Evolutionary conservation across 495 filamentous ascomycete species (phyloP), one percentile per base, ranked within the genome.

Genomic region (Neurospora cerealis): DNA sequence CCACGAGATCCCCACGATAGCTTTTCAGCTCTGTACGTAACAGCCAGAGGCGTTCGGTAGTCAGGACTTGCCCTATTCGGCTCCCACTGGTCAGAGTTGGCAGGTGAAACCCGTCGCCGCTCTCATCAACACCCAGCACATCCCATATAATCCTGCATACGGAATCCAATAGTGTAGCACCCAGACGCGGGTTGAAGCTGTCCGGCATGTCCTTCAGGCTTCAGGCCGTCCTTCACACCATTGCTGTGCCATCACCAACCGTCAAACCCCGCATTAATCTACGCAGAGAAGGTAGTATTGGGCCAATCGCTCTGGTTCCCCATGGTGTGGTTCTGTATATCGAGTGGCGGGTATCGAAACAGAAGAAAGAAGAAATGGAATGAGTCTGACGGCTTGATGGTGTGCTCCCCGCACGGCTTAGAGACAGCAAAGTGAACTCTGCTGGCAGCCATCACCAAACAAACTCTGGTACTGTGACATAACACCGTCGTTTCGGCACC

Each of bases 1-100:
- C 28, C 54, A 66, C 54, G 15, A 66, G 24, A 19, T 66, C 7
- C 54, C 54, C 28, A 66, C 28, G 54, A 66, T 34, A 19, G 54
- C 28, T 66, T 28, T 66, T 66, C 42, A 71, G 19, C 48, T 15
- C 34, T 73, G 72, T 39, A 74, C 72, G 72, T 69, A 74, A 71
- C 32, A 21, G 17, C n/a, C 39, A 66, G 54, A 34, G 28, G 54
- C 54, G 54, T 34, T 66, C 15, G 28, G 54, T 66, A 66, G 54
- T 34, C 54, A 66, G 54, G 54, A 66, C 54, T 34, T 66, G 54
- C 28, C 54, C 2, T 66, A 19, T 66, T 66, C 28, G 6, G 54
- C 24, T 66, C 54, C 15, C 28, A 3, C 28, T 34, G 28, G 28
- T 1, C 15, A 60, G 0, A 28, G 6, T 66, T 34, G 28, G 32